Percentiles rank a stretch among this genome's conserved stretches.
phyloP scores from a whole-genome alignment of 164 flowering plant species.

The Vitis cinerea region DNA sequence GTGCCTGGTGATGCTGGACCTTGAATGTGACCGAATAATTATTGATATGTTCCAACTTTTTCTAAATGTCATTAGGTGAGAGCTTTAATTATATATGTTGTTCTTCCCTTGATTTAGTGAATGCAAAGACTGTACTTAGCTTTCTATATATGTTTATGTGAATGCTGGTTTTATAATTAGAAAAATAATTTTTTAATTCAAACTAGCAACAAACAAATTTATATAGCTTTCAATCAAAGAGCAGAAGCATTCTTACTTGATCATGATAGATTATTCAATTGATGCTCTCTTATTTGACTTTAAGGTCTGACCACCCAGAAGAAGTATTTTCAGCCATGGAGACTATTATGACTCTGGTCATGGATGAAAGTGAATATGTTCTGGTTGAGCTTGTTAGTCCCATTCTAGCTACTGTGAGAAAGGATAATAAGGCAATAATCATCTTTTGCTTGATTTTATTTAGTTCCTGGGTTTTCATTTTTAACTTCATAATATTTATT shows the following conservation, averaged over 20 bases:
- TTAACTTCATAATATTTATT: background rate
- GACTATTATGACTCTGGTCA: conserved; percentile 63
- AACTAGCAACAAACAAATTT: too few relatives aligned
- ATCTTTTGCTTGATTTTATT: background rate
- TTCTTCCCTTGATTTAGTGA: too few relatives aligned
- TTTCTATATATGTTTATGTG: too few relatives aligned
- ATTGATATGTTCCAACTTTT: too few relatives aligned
- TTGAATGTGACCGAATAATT: too few relatives aligned
- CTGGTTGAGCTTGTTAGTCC: conserved; percentile 46
- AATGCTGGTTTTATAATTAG: too few relatives aligned
- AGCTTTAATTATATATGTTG: background rate
- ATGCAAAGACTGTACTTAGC: too few relatives aligned
- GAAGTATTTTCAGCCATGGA: conserved; percentile 65
- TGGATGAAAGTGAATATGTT: conserved; percentile 86
- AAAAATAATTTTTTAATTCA: background rate
- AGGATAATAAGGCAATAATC: conserved; percentile 36
- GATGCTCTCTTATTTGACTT: conserved; percentile 1
- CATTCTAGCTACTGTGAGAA: conserved; percentile 46
- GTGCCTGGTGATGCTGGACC: too few relatives aligned
- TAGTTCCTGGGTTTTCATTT: background rate
- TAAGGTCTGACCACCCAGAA: conserved; percentile 56
- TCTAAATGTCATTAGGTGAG: conserved; percentile 30
- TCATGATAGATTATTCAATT: too few relatives aligned
- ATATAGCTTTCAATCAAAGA: too few relatives aligned
- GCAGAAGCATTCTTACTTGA: too few relatives aligned